Percentiles rank a stretch among this genome's conserved stretches.
Conservation (phyloP, 306 rosid species). For the Betula pendula region DNA sequence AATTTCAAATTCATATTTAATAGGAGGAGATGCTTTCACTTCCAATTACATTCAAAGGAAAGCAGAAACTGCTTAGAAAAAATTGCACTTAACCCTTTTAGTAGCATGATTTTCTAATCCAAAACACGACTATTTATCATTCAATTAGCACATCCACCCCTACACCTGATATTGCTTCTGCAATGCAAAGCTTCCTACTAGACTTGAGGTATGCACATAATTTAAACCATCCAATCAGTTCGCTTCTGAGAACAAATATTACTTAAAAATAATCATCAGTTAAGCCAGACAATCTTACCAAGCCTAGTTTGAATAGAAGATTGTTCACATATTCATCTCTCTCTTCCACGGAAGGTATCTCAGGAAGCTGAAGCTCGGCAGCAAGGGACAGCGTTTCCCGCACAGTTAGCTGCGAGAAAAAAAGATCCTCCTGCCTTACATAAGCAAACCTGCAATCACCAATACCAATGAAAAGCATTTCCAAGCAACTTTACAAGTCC, state of each 20-base stretch:
- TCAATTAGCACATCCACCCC: neutral
- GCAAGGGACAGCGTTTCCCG: constrained; percentile 86
- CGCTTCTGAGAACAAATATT: neutral
- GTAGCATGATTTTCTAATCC: neutral
- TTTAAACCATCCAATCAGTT: constrained; percentile 16
- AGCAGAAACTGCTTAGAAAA: constrained; percentile 20
- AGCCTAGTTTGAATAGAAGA: constrained; percentile 76
- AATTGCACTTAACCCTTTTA: constrained; percentile 6
- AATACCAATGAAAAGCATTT: neutral
- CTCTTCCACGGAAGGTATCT: constrained; percentile 56
- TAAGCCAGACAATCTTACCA: constrained; percentile 55
- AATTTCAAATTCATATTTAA: neutral
- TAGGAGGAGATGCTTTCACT: constrained; percentile 12
- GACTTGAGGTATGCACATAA: neutral
- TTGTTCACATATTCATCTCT: constrained; percentile 77
- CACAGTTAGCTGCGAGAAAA: constrained; percentile 92
- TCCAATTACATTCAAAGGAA: constrained; percentile 24
- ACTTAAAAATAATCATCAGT: neutral
- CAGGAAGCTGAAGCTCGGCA: constrained; percentile 77
- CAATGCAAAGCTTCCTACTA: neutral
- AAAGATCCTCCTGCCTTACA: constrained; percentile 95
- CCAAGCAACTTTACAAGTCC: neutral
- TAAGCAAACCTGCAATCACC: constrained; percentile 73
- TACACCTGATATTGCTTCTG: neutral
- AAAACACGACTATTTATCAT: neutral